Evolutionary conservation across 2,329 filamentous ascomycete species (phyloP).

Genomic region (Celoporthe dispersa): DNA sequence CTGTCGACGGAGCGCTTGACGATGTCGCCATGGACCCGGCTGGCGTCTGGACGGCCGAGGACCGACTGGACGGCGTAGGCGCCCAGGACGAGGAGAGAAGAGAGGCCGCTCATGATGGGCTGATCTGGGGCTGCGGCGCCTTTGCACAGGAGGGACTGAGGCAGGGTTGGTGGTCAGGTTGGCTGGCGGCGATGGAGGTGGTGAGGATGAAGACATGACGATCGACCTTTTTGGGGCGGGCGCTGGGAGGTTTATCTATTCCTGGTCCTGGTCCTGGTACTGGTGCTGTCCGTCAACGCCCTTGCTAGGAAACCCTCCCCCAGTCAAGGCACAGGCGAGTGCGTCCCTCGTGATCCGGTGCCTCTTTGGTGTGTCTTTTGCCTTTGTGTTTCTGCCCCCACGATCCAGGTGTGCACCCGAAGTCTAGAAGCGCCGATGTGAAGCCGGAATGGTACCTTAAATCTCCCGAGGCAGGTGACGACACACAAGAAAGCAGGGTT

Average conservation of each 20-base stretch:
- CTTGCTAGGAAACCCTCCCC: background rate
- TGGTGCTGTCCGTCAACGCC: background rate
- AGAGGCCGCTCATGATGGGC: slow-evolving; percentile 37
- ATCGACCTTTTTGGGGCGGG: background rate
- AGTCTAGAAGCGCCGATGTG: slow-evolving; percentile 35
- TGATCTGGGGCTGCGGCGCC: slow-evolving; percentile 4
- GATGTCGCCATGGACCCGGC: slow-evolving; percentile 41
- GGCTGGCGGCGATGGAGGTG: slow-evolving; percentile 3
- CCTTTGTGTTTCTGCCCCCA: slow-evolving; percentile 7
- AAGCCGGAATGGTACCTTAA: slow-evolving; percentile 26
- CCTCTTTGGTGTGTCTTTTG: background rate
- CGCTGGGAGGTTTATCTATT: slow-evolving; percentile 18
- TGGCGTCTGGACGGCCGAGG: slow-evolving; percentile 49
- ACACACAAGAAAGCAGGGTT: background rate
- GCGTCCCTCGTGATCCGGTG: background rate
- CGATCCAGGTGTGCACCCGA: slow-evolving; percentile 20
- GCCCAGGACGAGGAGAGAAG: slow-evolving; percentile 55
- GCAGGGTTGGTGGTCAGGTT: slow-evolving; percentile 20
- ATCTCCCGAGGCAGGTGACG: background rate
- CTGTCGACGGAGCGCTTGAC: slow-evolving; percentile 54
- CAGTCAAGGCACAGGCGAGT: background rate
- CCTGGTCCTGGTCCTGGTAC: background rate
- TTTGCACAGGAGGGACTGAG: background rate
- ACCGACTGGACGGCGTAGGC: slow-evolving; percentile 56
- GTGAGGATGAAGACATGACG: slow-evolving; percentile 13